Base-by-base conservation (phyloP, 169 alveolate species). In the Besnoitia besnoiti region DNA sequence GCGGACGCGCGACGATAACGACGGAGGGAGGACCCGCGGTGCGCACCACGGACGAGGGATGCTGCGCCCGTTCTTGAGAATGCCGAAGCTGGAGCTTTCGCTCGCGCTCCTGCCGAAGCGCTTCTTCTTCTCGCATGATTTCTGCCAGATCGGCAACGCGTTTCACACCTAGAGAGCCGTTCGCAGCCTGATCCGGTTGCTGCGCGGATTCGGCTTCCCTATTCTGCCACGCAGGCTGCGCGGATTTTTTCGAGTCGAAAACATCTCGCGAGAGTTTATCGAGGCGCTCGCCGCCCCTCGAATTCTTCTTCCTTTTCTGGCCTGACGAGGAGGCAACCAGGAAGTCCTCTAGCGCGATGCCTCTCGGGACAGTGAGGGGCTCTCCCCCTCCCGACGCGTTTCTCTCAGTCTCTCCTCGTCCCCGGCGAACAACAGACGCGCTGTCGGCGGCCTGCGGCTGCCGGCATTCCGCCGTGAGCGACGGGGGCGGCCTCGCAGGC, bases 111-210 rank as follows among this genome's bases (percentile, higher is more conserved):
- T 42, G 61, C 37, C 40, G 87, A 2, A 77, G 87, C 40, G 12
- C 50, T 42, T 77, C 87, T 77, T 77, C 87, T 42, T 77, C 87
- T 4, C 59, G 50, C 87, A 77, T 77, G 12, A 77, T 35, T 10
- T 19, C 49, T 1, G 87, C 55, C 82, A 73, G 82, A 37, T 73
- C 82, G 4, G 82, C 27, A 37, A 37, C 39, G 46, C 27, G 82
- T 42, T 19, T 1, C 8, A 8, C 46, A 4, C 24, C 67, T 16
- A n/a, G 7, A 0, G 7, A 16, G 24, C 4, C 67, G 67, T n/a
- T 8, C 67, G 67, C 67, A n/a, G 67, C 12, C n/a, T 19, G 30
- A 5, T n/a, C 67, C 67, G 27, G 67, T 19, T n/a, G 67, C 30
- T 55, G 67, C 67, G 67, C 55, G 24, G 24, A 14, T 49, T 49